These are phyloP conservation scores for Chaetoscypha palmicola DNA, from an alignment of 2,329 filamentous ascomycete species.

Conservation along the genomic window DNA sequence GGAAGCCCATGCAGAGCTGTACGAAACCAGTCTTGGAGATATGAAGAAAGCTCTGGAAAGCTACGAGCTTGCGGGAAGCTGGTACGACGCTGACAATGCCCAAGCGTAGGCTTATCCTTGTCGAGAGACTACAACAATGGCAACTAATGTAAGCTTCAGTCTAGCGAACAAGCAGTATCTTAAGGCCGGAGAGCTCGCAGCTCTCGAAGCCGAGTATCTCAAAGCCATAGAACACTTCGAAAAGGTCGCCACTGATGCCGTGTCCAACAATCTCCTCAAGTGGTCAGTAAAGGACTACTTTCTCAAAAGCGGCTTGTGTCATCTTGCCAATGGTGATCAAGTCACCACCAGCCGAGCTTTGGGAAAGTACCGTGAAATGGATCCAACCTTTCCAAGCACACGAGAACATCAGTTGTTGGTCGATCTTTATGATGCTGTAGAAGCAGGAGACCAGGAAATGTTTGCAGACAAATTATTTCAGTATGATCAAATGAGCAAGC, in stretches of 20 bases:
- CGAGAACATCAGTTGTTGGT: slow-evolving; percentile 75
- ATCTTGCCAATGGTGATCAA: slow-evolving; percentile 66
- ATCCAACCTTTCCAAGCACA: slow-evolving; percentile 68
- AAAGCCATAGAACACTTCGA: slow-evolving; percentile 79
- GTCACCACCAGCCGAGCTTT: slow-evolving; percentile 74
- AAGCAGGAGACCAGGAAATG: slow-evolving; percentile 70
- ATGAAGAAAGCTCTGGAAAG: slow-evolving; percentile 69
- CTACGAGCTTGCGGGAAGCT: slow-evolving; percentile 79
- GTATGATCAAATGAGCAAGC: slow-evolving; percentile 84
- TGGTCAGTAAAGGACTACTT: slow-evolving; percentile 96
- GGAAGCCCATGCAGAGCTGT: slow-evolving; percentile 80
- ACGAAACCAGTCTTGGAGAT: slow-evolving; percentile 75
- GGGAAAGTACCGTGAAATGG: slow-evolving; percentile 73
- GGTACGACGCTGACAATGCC: slow-evolving; percentile 85
- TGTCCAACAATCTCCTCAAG: slow-evolving; percentile 87
- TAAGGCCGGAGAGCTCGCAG: slow-evolving; percentile 84
- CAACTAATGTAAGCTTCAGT: slow-evolving; percentile 39
- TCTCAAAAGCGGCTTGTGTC: slow-evolving; percentile 87
- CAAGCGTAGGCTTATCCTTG: slow-evolving; percentile 55
- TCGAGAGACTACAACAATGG: slow-evolving; percentile 1
- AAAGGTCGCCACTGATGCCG: slow-evolving; percentile 67
- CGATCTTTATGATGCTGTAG: slow-evolving; percentile 69
- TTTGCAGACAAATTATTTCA: slow-evolving; percentile 84
- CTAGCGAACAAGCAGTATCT: slow-evolving; percentile 90
- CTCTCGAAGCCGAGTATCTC: slow-evolving; percentile 75